Conservation (phyloP, 2,329 filamentous ascomycete species). For the Phialophora verrucosa region DNA sequence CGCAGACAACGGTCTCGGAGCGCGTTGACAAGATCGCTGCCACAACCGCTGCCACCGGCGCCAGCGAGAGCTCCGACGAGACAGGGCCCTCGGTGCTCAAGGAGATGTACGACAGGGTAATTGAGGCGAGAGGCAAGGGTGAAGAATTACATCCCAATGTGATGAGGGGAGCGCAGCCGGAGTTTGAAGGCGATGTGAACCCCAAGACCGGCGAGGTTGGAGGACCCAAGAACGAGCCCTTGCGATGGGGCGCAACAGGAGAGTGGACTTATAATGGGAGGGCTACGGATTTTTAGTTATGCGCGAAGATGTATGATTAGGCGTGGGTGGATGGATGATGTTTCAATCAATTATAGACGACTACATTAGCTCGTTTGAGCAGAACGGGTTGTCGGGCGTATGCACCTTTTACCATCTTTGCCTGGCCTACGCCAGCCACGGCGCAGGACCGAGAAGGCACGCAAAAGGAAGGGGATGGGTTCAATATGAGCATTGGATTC, state of each 20-base stretch:
- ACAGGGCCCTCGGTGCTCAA: constrained; percentile 16
- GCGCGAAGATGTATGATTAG: background rate
- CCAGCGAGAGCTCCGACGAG: background rate
- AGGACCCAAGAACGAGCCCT: constrained; percentile 94
- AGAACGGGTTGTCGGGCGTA: no score
- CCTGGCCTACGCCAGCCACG: no score
- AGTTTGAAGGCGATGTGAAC: constrained; percentile 91
- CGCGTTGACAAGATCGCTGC: constrained; percentile 27
- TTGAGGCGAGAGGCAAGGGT: constrained; percentile 63
- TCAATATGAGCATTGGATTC: constrained; percentile 1
- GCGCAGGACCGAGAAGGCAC: background rate
- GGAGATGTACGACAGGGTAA: constrained; percentile 46
- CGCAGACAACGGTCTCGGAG: constrained; percentile 38
- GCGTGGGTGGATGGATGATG: no score
- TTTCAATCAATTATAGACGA: background rate
- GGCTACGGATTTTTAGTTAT: constrained; percentile 81
- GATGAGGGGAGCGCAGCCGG: constrained; percentile 77
- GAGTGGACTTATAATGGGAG: constrained; percentile 95
- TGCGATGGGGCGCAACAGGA: constrained; percentile 78
- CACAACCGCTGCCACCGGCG: background rate
- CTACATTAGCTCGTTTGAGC: background rate
- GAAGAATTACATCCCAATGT: constrained; percentile 74
- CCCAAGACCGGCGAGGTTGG: constrained; percentile 94
- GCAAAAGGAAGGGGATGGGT: background rate
- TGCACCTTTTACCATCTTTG: no score